phyloP scores from a whole-genome alignment of 208 protist species.

The Blechomonas ayalai region DNA sequence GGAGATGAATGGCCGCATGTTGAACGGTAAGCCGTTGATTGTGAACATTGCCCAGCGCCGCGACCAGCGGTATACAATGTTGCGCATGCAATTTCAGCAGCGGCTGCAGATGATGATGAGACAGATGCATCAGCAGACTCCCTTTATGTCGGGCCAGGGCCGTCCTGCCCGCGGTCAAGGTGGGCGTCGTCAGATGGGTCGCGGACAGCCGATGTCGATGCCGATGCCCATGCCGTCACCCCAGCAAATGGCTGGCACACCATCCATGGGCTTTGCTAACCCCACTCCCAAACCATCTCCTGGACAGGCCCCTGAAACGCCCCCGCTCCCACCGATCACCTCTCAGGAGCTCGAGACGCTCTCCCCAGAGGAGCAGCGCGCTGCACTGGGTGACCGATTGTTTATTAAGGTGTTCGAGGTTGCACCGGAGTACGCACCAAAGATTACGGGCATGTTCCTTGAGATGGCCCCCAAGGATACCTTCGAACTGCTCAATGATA shows the following conservation, averaged over 20 bases:
- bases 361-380: slow-evolving; percentile 84
- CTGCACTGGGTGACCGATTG: slow-evolving; percentile 84
- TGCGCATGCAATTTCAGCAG: slow-evolving; percentile 93
- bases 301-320: slow-evolving; percentile 54
- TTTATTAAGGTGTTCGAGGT: slow-evolving; percentile 86
- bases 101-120: slow-evolving; percentile 85
- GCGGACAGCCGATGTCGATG: slow-evolving; percentile 19
- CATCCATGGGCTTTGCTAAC: slow-evolving; percentile 30
- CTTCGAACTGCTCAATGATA: slow-evolving; percentile 63
- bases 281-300: slow-evolving; percentile 64
- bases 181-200: slow-evolving; percentile 4
- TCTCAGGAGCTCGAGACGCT: slow-evolving; percentile 73
- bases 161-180: slow-evolving; percentile 26
- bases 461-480: slow-evolving; percentile 73
- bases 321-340: slow-evolving; percentile 78
- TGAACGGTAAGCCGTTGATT: slow-evolving; percentile 96
- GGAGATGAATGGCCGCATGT: slow-evolving; percentile 97
- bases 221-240: slow-evolving; percentile 13
- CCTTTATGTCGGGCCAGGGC: slow-evolving; percentile 18
- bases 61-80: slow-evolving; percentile 93
- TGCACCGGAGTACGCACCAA: slow-evolving; percentile 72
- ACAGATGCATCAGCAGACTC: slow-evolving; percentile 44
- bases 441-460: slow-evolving; percentile 88
- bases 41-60: slow-evolving; percentile 96
- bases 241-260: slow-evolving; percentile 29